Base-by-base conservation (phyloP, 2,329 filamentous ascomycete genomes). In the Calycina herbarum region DNA sequence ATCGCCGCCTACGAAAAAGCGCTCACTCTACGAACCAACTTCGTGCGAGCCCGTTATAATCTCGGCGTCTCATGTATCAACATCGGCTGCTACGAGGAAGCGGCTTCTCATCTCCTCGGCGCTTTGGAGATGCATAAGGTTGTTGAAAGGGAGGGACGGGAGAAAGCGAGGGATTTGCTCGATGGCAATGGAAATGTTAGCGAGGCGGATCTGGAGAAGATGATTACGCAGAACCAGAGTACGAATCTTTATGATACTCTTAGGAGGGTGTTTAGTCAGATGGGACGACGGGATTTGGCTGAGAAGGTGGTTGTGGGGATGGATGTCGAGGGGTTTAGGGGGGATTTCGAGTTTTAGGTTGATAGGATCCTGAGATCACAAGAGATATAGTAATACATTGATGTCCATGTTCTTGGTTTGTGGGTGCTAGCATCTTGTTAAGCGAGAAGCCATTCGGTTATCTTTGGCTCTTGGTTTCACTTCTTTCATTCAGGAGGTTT, bases 161-260 rank as follows among this genome's bases (percentile, higher is more conserved):
- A 92, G 75, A 89, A 91, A 78, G 94, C 93, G 3, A 84, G 91
- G 63, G 92, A 97, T 79, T 88, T 97, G 15, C 84, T 97, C 3
- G 80, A 80, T 1, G 90, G 89, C 15, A 81, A 80, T 45, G 82
- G 77, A 10, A 80, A 80, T 45, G 81, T 89, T 3, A 81, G 80
- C 29, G 93, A 97, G 73, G 87, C 86, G 64, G 88, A 92, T 71
- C 83, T 97, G 24, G 92, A 97, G 75, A 85, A 90, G 67, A 93
- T 97, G 89, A 90, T 96, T 63, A 90, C 90, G 61, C 94, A 98
- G 82, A 99, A 99, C 79, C 89, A 96, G 77, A 97, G 93, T 82
- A 97, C 94, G 60, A 99, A 97, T 74, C 81, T 99, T 66, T 97
- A 97, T 78, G 96, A 99, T 78, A 99, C 96, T 13, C 81, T 99